Base-by-base conservation (phyloP, 2,329 filamentous ascomycete species). In the Apiospora aurea region DNA sequence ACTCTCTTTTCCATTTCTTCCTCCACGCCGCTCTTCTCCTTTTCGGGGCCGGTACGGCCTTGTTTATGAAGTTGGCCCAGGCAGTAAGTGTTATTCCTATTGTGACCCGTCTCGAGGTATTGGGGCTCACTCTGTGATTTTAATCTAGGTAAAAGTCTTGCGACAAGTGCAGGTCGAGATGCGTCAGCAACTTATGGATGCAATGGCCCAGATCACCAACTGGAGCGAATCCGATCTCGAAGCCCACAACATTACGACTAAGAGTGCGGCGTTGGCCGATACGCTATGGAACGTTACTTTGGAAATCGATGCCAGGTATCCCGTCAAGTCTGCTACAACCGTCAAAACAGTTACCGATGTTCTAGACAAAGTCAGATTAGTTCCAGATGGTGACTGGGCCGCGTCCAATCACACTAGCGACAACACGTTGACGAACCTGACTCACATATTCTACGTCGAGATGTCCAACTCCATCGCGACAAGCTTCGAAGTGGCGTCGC, bases 21-120 rank as follows among this genome's bases (percentile, higher is more conserved):
- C 88, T 92, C 74, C 90, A 92, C 75, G 83, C 91, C 1, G 81
- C 87, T 7, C 85, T 92, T 41, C 86, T 91, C 16, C 84, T 92
- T 2, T 86, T 91, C 51, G 87, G 90, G 64, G 88, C 91, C 75
- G 90, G 89, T 14, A 84, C 85, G 47, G 87, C 89, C 1, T 88
- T 91, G 74, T 86, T 91, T 67, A 80, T 85, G 67, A 80, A 83
- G 69, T 85, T 82, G 81, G 81, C 81, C 69, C 84, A 85, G 72
- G 69, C 75, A 4, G 74, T 77, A 69, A 72, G 75, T 71, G 3
- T 29, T 29, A 29, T 29, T 29, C 26, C 26, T 29, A 38, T 38
- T 1, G 34, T 5, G 6, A 5, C 5, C 34, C 4, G 34, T 38
- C 34, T 38, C 34, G 6, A 16, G 4, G 29, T 24, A 29, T 29